Conservation (phyloP, 2,329 filamentous ascomycete genomes). For the Aspergillus eucalypticola region DNA sequence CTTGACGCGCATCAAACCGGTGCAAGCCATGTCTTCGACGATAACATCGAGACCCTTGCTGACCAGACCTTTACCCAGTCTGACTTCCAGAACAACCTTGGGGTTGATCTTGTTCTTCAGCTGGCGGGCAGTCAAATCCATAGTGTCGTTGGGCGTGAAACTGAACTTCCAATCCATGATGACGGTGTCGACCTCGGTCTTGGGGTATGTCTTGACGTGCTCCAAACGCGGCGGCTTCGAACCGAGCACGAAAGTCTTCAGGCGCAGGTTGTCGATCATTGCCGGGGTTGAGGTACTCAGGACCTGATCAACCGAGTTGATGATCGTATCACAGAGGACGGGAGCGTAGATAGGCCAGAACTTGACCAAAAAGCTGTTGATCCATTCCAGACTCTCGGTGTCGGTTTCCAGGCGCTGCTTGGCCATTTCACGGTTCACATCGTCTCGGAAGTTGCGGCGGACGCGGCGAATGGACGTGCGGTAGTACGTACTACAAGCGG, state of each 20-base stretch:
- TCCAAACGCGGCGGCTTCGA: conserved; percentile 95
- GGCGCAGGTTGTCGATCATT: conserved; percentile 88
- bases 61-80: conserved; percentile 92
- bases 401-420: conserved; percentile 87
- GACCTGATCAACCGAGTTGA: conserved; percentile 93
- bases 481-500: conserved; percentile 90
- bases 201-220: conserved; percentile 97
- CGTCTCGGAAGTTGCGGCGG: conserved; percentile 92
- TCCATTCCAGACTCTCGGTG: conserved; percentile 93
- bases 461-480: conserved; percentile 91
- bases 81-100: conserved; percentile 91
- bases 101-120: conserved; percentile 95
- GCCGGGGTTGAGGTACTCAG: conserved; percentile 87
- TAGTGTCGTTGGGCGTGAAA: conserved; percentile 92
- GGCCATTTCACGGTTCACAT: conserved; percentile 83
- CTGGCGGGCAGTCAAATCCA: conserved; percentile 87
- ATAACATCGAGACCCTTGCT: conserved; percentile 97
- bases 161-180: conserved; percentile 99
- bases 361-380: conserved; percentile 97
- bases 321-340: conserved; percentile 85
- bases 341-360: conserved; percentile 99
- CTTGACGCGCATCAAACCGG: conserved; percentile 93
- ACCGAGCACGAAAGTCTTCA: conserved; percentile 91
- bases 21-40: conserved; percentile 96
- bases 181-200: conserved; percentile 90